phyloP scores from a whole-genome alignment of 2,329 filamentous ascomycete genomes.

The Colletotrichum abscissum region DNA sequence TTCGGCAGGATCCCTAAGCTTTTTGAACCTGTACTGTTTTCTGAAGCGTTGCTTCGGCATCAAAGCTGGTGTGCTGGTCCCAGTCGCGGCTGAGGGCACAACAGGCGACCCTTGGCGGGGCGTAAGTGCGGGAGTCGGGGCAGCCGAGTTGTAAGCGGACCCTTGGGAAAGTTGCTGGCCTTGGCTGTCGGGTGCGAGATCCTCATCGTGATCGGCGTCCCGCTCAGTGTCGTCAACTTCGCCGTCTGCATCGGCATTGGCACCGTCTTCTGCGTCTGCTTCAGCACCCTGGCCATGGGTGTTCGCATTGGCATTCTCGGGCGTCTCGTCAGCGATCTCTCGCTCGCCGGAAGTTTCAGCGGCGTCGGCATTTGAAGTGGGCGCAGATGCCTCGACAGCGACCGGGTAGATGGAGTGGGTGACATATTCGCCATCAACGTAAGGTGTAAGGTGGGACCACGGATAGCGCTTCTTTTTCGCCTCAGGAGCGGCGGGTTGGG shows the following conservation, averaged over 20 bases:
- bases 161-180: conserved; percentile 23
- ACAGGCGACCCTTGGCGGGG: conserved; percentile 52
- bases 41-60: conserved; percentile 41
- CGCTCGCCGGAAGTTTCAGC: conserved; percentile 18
- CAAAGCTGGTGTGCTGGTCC: conserved; percentile 48
- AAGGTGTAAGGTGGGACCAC: conserved; percentile 54
- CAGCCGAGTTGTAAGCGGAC: conserved; percentile 42
- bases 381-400: conserved; percentile 40
- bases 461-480: conserved; percentile 37
- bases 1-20: conserved; percentile 62
- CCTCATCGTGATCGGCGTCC: conserved; percentile 36
- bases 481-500: neutral
- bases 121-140: conserved; percentile 51
- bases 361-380: conserved; percentile 18
- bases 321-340: conserved; percentile 29
- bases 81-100: conserved; percentile 39
- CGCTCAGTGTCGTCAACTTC: conserved; percentile 40
- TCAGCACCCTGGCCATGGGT: conserved; percentile 37
- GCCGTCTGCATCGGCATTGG: conserved; percentile 41
- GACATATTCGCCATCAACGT: conserved; percentile 51
- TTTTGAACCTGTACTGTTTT: conserved; percentile 56
- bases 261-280: conserved; percentile 39
- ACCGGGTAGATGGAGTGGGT: conserved; percentile 45
- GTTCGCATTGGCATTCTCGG: conserved; percentile 9
- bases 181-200: conserved; percentile 23